Evolutionary conservation across 23 red algal genomes (phyloP), one percentile per base, ranked within the genome.

Genomic region (Gracilariopsis chorda): DNA sequence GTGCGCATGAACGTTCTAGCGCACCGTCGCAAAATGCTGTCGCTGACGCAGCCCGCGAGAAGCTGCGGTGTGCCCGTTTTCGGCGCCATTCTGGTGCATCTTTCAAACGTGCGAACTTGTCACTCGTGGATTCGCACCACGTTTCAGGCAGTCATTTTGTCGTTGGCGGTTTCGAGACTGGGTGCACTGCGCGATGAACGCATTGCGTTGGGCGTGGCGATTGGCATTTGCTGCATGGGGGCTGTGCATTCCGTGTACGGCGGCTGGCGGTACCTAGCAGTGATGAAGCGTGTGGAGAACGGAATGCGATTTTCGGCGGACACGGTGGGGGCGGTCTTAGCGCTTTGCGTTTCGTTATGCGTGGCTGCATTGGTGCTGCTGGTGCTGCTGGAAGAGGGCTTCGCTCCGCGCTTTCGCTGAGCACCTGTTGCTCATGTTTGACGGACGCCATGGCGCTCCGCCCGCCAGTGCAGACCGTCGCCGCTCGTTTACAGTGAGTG

Each of bases 71-170:
- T 91, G 46, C 87, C 87, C 3, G 52, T 63, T 23, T 91, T 91
- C 60, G 87, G 87, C n/a, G 19, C 19, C 13, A 44, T 91, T 2
- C 87, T 91, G 69, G 77, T 71, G 36, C 57, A 48, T 29, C 68
- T 91, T 28, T 81, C 74, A 27, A 80, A 81, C 42, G 87, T 80
- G 71, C 87, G 87, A 16, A 91, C 87, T 24, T 61, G 52, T 23
- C 87, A 91, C 35, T 91, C 87, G 47, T 91, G 87, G 87, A 30
- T 72, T 40, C 51, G 51, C n/a, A 56, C 52, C 20, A 49, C 57
- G 35, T 43, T 88, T 19, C 81, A 86, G 58, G 53, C 71, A 47
- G 83, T 69, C 7, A 65, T 82, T 11, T 59, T 92, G 51, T 37
- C 88, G 21, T 39, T 80, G 41, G 67, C 51, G 60, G 19, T 86